A percentile compares a stretch with the other conserved stretches of the same genome.
Conservation (phyloP, 179 eudicot species). For the Spinacia oleracea region DNA sequence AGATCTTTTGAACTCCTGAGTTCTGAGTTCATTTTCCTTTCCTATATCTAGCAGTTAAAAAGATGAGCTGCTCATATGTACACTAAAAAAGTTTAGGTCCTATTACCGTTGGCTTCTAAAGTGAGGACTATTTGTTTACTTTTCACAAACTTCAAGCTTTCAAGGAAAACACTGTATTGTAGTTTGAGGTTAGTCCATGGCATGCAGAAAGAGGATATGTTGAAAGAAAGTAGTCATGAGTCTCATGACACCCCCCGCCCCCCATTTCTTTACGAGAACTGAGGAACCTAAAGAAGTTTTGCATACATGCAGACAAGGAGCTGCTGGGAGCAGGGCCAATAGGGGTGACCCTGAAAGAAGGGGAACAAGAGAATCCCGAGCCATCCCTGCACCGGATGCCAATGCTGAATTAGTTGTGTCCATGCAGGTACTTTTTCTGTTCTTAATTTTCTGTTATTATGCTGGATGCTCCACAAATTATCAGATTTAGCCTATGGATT, state of each 20-base stretch:
- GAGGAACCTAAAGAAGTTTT: not conserved
- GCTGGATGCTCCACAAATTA: conserved; percentile 5
- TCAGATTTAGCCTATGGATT: not conserved
- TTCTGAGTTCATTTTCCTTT: not conserved
- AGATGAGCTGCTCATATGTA: no score
- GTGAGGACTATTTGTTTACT: not conserved
- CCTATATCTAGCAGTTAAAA: not conserved
- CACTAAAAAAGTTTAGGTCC: not conserved
- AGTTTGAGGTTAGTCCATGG: not conserved
- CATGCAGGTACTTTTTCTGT: conserved; percentile 56
- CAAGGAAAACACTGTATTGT: not conserved
- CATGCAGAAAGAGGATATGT: not conserved
- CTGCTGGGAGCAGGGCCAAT: conserved; percentile 69
- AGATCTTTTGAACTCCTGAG: not conserved
- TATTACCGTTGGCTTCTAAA: not conserved
- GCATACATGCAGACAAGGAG: conserved; percentile 53
- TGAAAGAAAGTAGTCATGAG: not conserved
- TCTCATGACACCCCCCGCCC: not conserved
- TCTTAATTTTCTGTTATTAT: not conserved
- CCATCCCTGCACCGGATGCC: conserved; percentile 90
- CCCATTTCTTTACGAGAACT: not conserved
- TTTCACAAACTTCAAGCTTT: not conserved
- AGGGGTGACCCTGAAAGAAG: conserved; percentile 61
- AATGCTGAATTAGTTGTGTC: conserved; percentile 85
- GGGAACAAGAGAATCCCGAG: conserved; percentile 74